These are phyloP conservation scores for Lachancea mirantina DNA, from an alignment of 805 yeast species.

Conservation along the genomic window DNA sequence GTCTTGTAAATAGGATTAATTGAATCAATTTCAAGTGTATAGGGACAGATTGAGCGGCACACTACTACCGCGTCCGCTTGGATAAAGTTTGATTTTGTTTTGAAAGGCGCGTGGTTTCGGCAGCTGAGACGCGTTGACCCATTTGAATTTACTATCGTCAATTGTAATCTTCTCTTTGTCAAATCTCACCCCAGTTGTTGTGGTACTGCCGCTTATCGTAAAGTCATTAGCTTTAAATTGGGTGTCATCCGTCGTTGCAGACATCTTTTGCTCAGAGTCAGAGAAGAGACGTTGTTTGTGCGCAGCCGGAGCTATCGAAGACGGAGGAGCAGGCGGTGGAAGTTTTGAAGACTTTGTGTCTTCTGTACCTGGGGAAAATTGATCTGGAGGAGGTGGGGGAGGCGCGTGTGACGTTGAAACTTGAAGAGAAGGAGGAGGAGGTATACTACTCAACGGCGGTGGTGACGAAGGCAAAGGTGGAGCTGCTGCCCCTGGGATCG, in stretches of 20 bases:
- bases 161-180: conserved; percentile 37
- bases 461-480: conserved; percentile 31
- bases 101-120: conserved; percentile 85
- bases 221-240: conserved; percentile 20
- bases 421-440: conserved; percentile 13
- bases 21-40: conserved; percentile 12
- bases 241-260: conserved; percentile 21
- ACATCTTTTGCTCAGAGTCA: conserved; percentile 20
- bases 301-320: conserved; percentile 10
- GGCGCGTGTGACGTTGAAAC: conserved; percentile 25
- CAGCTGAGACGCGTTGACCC: conserved; percentile 56
- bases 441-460: conserved; percentile 21
- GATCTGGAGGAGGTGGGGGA: conserved; percentile 18
- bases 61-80: conserved; percentile 91
- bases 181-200: conserved; percentile 25
- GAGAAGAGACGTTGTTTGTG: conserved; percentile 27
- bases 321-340: conserved; percentile 18
- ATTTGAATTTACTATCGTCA: conserved; percentile 65
- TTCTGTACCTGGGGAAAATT: conserved; percentile 17
- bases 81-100: conserved; percentile 70
- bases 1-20: not conserved
- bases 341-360: conserved; percentile 7
- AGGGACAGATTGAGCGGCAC: conserved; percentile 67
- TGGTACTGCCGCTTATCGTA: conserved; percentile 23
- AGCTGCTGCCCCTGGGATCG: conserved; percentile 21